These are phyloP conservation scores for Colletotrichum falcatum DNA, from an alignment of 2,329 filamentous ascomycete genomes.

Conservation along the genomic window DNA sequence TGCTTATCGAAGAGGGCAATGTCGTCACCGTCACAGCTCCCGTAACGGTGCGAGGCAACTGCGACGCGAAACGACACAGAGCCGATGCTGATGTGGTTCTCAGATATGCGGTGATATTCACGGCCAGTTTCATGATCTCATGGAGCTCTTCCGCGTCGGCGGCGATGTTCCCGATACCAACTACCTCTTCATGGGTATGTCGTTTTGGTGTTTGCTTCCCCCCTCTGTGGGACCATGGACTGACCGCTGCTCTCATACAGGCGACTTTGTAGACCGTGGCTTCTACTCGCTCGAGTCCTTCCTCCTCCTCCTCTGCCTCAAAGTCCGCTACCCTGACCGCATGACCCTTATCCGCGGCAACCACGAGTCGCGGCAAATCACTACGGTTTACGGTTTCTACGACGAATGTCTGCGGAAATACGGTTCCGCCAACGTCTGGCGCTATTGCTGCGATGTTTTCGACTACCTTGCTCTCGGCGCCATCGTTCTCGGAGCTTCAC, in stretches of 20 bases:
- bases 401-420: conserved; percentile 97
- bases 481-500: conserved; percentile 87
- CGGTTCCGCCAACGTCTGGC: conserved; percentile 95
- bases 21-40: conserved; percentile 95
- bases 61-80: background rate
- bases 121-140: conserved; percentile 95
- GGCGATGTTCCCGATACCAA: conserved; percentile 96
- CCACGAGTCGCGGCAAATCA: conserved; percentile 96
- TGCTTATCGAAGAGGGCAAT: conserved; percentile 97
- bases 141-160: conserved; percentile 95
- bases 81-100: conserved; percentile 8
- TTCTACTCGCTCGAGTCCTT: conserved; percentile 99
- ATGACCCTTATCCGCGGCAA: conserved; percentile 97
- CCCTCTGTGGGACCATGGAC: background rate
- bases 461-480: conserved; percentile 95
- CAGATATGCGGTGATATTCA: conserved; percentile 97
- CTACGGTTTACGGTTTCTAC: conserved; percentile 97
- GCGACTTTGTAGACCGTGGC: conserved; percentile 96
- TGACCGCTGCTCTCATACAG: conserved; percentile 54
- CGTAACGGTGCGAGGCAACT: conserved; percentile 76
- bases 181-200: conserved; percentile 92
- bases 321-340: conserved; percentile 96
- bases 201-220: background rate
- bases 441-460: conserved; percentile 97
- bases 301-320: conserved; percentile 92